Base-by-base conservation (phyloP, 441 rosid genomes). In the Bruguiera hainesii region DNA sequence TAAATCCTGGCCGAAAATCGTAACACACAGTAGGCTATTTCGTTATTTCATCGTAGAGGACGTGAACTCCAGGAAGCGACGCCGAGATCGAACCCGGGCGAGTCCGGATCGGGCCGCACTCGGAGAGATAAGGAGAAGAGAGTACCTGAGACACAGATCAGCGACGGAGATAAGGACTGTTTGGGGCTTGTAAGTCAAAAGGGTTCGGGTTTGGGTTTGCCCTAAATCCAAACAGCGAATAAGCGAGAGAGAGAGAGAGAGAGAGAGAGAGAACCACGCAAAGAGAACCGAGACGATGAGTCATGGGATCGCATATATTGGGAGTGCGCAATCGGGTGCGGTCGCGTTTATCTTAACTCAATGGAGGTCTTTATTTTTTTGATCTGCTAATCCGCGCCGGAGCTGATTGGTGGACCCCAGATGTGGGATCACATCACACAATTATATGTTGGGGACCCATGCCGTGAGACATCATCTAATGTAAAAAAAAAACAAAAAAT, bases 91-190 rank as follows among this genome's bases (percentile, higher is more conserved):
- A 64, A 71, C 26, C 63, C 71, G 21, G 35, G 31, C 69, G 49
- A 64, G 39, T 60, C 21, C 25, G 64, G 67, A 67, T 62, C 74
- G 57, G 26, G 35, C 46, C 49, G 33, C 28, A 63, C 20, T 46
- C 48, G 7, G 23, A 16, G 19, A 63, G 30, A 42, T 53, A 46
- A 26, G 56, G 25, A 61, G 62, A 33, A 42, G 42, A 51, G 16
- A 63, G 72, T 78, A 80, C 81, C 82, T 74, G 73, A 53, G 63
- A 31, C 42, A 58, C 62, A 68, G 82, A 80, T 80, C 84, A 69
- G 68, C 56, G 55, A 52, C 19, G 42, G 61, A 56, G 25, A 66
- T 64, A 60, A 67, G 69, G 51, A 71, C 72, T 56, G 50, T 39
- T n/a, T 42, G 15, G 56, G 64, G 57, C 9, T 49, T 56, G 53